Base-by-base conservation (phyloP, 306 rosid species). In the Trifolium repens region DNA sequence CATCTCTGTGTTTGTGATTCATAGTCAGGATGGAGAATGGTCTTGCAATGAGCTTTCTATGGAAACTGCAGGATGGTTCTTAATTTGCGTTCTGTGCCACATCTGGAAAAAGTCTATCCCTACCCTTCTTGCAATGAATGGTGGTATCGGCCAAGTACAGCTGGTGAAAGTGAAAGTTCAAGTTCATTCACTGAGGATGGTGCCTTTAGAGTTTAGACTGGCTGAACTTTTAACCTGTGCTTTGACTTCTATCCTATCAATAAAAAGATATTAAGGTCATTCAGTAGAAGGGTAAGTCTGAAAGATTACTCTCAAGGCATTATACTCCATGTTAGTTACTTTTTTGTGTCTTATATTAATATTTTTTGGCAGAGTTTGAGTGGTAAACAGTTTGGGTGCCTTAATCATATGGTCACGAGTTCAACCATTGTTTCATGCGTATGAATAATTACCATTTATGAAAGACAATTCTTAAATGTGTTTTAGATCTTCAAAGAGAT, bases 51-150 rank as follows among this genome's bases (percentile, higher is more conserved):
- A 61, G 15, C 22, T 62, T 74, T 74, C 3, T 37, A 16, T 17
- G 52, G 40, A 49, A 37, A 13, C 46, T n/a, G 62, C 15, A 61
- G 49, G 37, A 34, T 61, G 78, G 71, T 61, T 74, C 61, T 47
- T 49, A 43, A 30, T 24, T 46, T 43, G 13, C 32, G 15, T 44
- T 72, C 26, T 55, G 40, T 39, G 42, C 2, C n/a, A 15, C 55
- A 40, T 50, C 43, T 26, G 57, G 40, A 34, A 75, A 1, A 74
- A 47, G 55, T 40, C 30, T 63, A 34, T 4, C 68, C 24, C 37
- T 63, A 3, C 47, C 68, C 44, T 62, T 47, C 24, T 15, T 50
- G 27, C 42, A 63, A 62, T 32, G 47, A n/a, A 58, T 47, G 52
- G 8, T 74, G 62, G 22, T 27, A 59, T 26, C 39, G 26, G 55